Percentiles rank a stretch among this genome's conserved stretches.
Conservation (phyloP, 2,329 filamentous ascomycete genomes). For the Harringtonia aguacate region DNA sequence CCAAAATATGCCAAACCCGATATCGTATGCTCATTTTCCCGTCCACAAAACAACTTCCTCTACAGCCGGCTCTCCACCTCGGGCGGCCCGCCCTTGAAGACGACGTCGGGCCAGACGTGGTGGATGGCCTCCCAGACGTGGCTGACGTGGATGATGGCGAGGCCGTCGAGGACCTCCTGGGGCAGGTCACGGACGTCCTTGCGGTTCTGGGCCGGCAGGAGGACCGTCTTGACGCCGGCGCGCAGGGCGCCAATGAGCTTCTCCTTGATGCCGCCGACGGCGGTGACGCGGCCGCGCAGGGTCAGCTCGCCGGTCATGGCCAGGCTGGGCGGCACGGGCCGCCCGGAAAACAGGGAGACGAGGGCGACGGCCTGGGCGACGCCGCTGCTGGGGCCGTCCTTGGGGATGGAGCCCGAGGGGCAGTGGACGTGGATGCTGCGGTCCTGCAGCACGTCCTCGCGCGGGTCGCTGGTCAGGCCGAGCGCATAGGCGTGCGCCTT, state of each 20-base stretch:
- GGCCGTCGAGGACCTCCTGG: constrained; percentile 72
- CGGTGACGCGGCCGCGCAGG: constrained; percentile 79
- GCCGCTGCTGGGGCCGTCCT: constrained; percentile 79
- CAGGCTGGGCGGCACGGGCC: constrained; percentile 78
- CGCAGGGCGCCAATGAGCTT: constrained; percentile 91
- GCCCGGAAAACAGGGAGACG: constrained; percentile 79
- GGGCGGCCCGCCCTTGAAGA: constrained; percentile 67
- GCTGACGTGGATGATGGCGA: constrained; percentile 83
- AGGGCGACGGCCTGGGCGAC: constrained; percentile 90
- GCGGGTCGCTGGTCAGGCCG: constrained; percentile 67
- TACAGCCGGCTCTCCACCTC: constrained; percentile 71
- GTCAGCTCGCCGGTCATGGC: constrained; percentile 86
- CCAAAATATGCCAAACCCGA: too few relatives aligned
- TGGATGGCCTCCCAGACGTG: constrained; percentile 93
- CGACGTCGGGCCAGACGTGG: constrained; percentile 79
- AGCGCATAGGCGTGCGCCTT: constrained; percentile 91
- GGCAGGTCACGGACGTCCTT: constrained; percentile 91
- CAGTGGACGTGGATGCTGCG: constrained; percentile 94
- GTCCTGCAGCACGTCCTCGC: constrained; percentile 91
- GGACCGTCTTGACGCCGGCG: constrained; percentile 87
- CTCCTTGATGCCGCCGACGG: constrained; percentile 96
- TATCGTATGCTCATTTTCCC: too few relatives aligned
- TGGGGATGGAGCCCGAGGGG: constrained; percentile 87
- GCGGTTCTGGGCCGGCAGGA: constrained; percentile 77
- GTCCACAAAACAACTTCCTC: too few relatives aligned